phyloP scores from a whole-genome alignment of 208 protist species.

The Leishmania gerbilli region DNA sequence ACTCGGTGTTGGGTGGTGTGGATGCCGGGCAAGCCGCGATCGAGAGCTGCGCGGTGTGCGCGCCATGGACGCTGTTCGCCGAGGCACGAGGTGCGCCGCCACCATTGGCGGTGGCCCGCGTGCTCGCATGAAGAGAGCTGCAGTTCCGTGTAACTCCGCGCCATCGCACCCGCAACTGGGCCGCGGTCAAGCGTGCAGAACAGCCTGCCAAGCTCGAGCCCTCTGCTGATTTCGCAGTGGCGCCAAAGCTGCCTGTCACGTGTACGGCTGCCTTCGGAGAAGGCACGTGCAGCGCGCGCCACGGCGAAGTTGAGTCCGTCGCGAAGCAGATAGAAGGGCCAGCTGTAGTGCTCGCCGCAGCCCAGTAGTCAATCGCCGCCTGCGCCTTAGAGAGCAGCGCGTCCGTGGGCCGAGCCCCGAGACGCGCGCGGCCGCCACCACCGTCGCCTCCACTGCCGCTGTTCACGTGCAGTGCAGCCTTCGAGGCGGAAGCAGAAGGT shows the following conservation, averaged over 20 bases:
- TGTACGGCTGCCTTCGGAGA: too few species aligned
- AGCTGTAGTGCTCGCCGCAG: constrained; percentile 19
- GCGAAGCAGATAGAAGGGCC: neutral
- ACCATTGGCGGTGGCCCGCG: too few species aligned
- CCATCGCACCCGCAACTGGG: constrained; percentile 30
- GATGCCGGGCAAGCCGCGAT: too few species aligned
- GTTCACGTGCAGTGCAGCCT: too few species aligned
- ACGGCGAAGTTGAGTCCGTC: too few species aligned
- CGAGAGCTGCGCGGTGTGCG: neutral
- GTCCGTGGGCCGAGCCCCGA: constrained; percentile 18
- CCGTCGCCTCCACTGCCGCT: neutral
- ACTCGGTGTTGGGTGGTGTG: too few species aligned
- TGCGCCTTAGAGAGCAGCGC: constrained; percentile 12
- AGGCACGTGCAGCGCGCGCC: too few species aligned
- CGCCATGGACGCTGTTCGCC: too few species aligned
- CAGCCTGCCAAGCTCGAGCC: neutral
- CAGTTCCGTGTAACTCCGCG: constrained; percentile 26
- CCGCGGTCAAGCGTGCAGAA: constrained; percentile 9
- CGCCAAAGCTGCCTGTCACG: neutral
- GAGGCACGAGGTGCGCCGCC: neutral
- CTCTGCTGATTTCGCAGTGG: too few species aligned
- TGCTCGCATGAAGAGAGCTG: constrained; percentile 4
- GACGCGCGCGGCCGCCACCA: neutral
- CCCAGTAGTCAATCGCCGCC: constrained; percentile 16
- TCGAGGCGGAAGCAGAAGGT: too few species aligned